Conservation (phyloP, 352 stramenopile genomes). For the Halophytophthora batemanensis region DNA sequence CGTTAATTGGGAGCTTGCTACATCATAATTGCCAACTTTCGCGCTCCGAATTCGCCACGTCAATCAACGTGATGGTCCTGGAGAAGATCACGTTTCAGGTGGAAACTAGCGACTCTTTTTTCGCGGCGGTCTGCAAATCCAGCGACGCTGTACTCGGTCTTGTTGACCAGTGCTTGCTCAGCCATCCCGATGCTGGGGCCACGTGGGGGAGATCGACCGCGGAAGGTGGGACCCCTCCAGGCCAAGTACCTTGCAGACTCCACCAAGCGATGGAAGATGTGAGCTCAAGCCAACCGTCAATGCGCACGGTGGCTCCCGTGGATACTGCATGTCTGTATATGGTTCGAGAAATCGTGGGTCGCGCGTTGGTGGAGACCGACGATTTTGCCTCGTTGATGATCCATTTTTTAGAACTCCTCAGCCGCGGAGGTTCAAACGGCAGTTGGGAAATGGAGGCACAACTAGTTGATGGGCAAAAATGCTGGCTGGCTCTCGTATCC, state of each 20-base stretch:
- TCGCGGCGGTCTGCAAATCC: slow-evolving; percentile 46
- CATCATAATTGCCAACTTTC: slow-evolving; percentile 38
- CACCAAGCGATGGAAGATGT: slow-evolving; percentile 16
- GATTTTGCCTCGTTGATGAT: slow-evolving; percentile 66
- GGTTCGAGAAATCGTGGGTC: slow-evolving; percentile 31
- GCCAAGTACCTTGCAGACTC: slow-evolving; percentile 6
- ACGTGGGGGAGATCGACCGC: neutral
- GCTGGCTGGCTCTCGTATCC: slow-evolving; percentile 61
- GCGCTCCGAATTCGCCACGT: slow-evolving; percentile 19
- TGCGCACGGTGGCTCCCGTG: slow-evolving; percentile 4
- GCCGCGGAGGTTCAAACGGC: slow-evolving; percentile 25
- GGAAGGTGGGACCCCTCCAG: neutral
- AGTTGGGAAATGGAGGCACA: neutral
- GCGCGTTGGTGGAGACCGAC: slow-evolving; percentile 47
- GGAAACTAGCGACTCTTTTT: slow-evolving; percentile 49
- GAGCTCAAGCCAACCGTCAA: slow-evolving; percentile 7
- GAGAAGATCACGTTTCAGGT: slow-evolving; percentile 46
- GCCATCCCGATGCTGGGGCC: neutral
- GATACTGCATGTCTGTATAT: slow-evolving; percentile 42
- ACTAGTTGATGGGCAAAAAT: slow-evolving; percentile 38
- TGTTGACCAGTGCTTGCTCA: slow-evolving; percentile 27
- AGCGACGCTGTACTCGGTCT: slow-evolving; percentile 45
- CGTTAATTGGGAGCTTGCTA: slow-evolving; percentile 55
- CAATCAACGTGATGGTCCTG: slow-evolving; percentile 42
- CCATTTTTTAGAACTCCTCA: slow-evolving; percentile 54